These are phyloP conservation scores for Xylaria flabelliformis DNA, from an alignment of 495 filamentous ascomycete species.

Conservation along the genomic window DNA sequence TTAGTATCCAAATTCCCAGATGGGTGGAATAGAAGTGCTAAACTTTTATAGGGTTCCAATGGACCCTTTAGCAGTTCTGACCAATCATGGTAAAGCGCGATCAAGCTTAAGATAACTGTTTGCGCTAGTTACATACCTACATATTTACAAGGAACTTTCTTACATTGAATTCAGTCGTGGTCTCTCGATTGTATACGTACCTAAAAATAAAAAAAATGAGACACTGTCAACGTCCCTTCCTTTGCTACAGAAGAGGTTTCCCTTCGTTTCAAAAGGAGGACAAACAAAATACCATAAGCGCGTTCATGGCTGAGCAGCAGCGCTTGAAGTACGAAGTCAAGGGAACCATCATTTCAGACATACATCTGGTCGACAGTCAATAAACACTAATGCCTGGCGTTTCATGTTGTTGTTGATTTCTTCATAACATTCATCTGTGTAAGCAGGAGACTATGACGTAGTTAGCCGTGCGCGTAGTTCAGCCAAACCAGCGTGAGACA, in stretches of 20 bases:
- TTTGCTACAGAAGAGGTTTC: not conserved
- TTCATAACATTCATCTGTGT: not conserved
- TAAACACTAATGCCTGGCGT: not conserved
- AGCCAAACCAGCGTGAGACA: not conserved
- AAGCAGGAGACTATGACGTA: not conserved
- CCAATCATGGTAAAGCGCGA: not conserved
- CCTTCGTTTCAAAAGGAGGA: not conserved
- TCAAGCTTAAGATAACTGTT: not conserved
- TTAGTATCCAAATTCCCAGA: not conserved
- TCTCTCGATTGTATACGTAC: not conserved
- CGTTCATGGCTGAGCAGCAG: not conserved
- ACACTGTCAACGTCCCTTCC: not conserved
- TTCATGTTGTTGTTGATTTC: too few relatives aligned
- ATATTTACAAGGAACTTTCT: not conserved
- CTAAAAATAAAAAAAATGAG: not conserved
- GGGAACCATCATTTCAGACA: not conserved
- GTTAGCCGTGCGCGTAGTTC: not conserved
- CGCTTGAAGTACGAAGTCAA: not conserved
- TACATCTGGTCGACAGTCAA: not conserved
- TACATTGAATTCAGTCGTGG: not conserved
- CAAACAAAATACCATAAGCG: not conserved
- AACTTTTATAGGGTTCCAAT: not conserved
- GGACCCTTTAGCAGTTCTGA: not conserved
- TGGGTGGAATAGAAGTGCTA: too few relatives aligned
- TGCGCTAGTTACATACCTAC: not conserved